Base-by-base conservation (phyloP, 192 early-diverging fungal species). In the Jimgerdemannia flammicorona region DNA sequence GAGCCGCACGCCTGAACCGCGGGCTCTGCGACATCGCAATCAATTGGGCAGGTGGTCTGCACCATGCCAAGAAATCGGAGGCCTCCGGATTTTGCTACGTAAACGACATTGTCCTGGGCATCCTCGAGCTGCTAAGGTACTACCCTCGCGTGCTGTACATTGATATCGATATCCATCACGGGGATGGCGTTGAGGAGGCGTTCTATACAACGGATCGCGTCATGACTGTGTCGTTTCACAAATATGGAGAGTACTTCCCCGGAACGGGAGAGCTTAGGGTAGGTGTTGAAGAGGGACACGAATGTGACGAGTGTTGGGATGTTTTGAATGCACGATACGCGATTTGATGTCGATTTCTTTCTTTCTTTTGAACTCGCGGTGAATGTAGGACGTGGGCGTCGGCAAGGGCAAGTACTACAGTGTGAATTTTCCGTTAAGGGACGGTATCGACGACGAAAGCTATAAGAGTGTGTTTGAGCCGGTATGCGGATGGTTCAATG, bases 21-120 rank as follows among this genome's bases (percentile, higher is more conserved):
- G 94, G 95, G 41, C 83, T 91, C 11, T 86, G 91, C 40, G 95
- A 98, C 79, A 92, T 98, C 80, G 96, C 95, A 4, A 75, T 68
- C 67, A 93, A 96, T 76, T 98, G 95, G 95, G 92, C 95, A 66
- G 95, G 95, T 71, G 96, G 96, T 19, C 83, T 96, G 59, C 94
- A 93, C 78, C 92, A 92, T 77, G 94, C 90, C 43, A 93, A 92
- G 78, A 95, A 92, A 74, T 91, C 86, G 64, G 91, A 92, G 79
- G 95, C 96, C n/a, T 91, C 90, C 19, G 97, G 96, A 1, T 98
- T 97, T 77, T 98, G 97, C 82, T 98, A 98, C 77, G 94, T 97
- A 59, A 97, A 97, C 81, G 96, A 98, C 72, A 96, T 97, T 82
- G 95, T 97, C 0, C 75, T 97, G 64, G 92, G 81, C 39, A 83